A percentile compares a stretch with the other conserved stretches of the same genome.
These are phyloP conservation scores for Cladosporium sp. DNA, from an alignment of 2,329 filamentous ascomycete genomes.

Conservation along the genomic window DNA sequence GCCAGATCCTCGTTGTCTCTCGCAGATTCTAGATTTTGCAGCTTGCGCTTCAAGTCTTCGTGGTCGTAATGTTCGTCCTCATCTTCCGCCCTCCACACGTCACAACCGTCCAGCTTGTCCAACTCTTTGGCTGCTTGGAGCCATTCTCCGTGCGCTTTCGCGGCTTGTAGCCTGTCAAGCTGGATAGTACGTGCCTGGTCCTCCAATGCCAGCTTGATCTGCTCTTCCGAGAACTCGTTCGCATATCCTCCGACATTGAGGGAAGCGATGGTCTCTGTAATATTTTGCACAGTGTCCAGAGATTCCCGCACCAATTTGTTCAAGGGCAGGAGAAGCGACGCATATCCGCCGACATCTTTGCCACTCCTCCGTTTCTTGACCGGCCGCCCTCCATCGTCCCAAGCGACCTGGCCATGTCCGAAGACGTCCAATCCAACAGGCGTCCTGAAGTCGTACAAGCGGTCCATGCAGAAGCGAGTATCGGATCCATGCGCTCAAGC, in stretches of 20 bases:
- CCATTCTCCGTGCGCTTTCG: conserved; percentile 60
- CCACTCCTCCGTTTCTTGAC: conserved; percentile 23
- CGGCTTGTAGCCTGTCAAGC: conserved; percentile 16
- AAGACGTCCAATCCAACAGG: conserved; percentile 20
- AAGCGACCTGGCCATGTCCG: conserved; percentile 4
- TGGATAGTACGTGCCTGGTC: conserved; percentile 19
- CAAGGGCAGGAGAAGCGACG: conserved; percentile 24
- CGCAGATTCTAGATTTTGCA: conserved; percentile 74
- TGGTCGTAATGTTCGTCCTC: conserved; percentile 72
- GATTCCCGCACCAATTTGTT: conserved; percentile 24
- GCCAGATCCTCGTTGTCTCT: conserved; percentile 70
- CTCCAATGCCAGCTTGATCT: conserved; percentile 19
- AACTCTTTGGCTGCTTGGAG: conserved; percentile 72
- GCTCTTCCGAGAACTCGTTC: conserved; percentile 19
- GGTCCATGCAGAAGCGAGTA: conserved; percentile 24
- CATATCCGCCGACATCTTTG: conserved; percentile 22
- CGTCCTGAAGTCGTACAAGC: conserved; percentile 19
- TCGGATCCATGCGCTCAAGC: conserved; percentile 13
- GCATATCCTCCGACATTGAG: conserved; percentile 14
- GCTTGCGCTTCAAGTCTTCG: conserved; percentile 66
- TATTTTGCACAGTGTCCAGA: conserved; percentile 24
- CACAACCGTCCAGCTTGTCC: conserved; percentile 76
- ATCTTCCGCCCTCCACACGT: conserved; percentile 74
- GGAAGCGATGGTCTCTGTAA: conserved; percentile 10
- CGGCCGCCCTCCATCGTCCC: conserved; percentile 18